phyloP scores from a whole-genome alignment of 2,329 filamentous ascomycete species.

The Chaetomiaceae sp. region DNA sequence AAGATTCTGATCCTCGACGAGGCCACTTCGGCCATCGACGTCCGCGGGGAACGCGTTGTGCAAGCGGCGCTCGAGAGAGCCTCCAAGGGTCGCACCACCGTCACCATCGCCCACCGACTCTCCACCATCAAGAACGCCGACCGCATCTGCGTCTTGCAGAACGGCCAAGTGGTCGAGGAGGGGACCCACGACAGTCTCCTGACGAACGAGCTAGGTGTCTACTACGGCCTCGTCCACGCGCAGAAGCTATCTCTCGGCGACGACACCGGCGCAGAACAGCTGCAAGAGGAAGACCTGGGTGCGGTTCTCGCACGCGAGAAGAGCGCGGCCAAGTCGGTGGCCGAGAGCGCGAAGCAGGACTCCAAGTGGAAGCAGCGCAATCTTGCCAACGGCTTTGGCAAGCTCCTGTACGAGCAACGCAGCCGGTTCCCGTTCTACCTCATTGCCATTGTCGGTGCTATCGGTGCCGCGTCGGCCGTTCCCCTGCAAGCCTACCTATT shows the following conservation, averaged over 20 bases:
- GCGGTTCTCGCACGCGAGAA: slow-evolving; percentile 39
- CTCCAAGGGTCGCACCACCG: slow-evolving; percentile 55
- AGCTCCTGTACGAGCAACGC: slow-evolving; percentile 51
- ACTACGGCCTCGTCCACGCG: slow-evolving; percentile 60
- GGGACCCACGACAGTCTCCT: slow-evolving; percentile 72
- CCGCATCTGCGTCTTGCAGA: slow-evolving; percentile 68
- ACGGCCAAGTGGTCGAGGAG: slow-evolving; percentile 64
- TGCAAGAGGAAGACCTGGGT: slow-evolving; percentile 36
- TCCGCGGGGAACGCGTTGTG: slow-evolving; percentile 46
- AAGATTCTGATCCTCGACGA: slow-evolving; percentile 65
- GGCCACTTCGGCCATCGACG: slow-evolving; percentile 65
- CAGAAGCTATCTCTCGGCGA: slow-evolving; percentile 53
- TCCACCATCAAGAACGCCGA: slow-evolving; percentile 74
- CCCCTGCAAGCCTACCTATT: slow-evolving; percentile 52
- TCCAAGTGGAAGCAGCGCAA: slow-evolving; percentile 33
- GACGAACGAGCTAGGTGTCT: slow-evolving; percentile 50
- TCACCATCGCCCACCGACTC: slow-evolving; percentile 70
- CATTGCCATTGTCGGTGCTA: slow-evolving; percentile 43
- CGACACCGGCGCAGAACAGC: slow-evolving; percentile 31
- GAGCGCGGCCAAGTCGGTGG: slow-evolving; percentile 37
- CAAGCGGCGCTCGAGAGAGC: slow-evolving; percentile 63
- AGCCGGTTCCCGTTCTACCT: slow-evolving; percentile 44
- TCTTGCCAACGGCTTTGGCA: slow-evolving; percentile 48
- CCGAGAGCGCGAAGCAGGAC: slow-evolving; percentile 19
- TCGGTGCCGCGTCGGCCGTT: slow-evolving; percentile 38